Evolutionary conservation across 2,329 filamentous ascomycete species (phyloP).

Genomic region (Aspergillus fumigatus): DNA sequence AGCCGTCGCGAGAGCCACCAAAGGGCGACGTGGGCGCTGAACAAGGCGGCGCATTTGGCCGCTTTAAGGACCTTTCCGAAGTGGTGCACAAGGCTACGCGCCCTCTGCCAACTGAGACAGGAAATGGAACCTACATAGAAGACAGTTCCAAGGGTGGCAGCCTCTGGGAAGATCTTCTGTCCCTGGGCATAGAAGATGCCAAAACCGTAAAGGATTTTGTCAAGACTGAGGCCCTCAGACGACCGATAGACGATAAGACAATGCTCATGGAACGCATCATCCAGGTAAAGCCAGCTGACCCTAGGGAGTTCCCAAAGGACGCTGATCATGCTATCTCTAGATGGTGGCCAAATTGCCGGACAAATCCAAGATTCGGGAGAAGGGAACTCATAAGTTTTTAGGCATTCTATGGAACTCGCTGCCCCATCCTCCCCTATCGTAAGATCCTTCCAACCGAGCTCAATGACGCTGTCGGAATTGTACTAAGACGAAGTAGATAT

Average conservation of each 20-base stretch:
- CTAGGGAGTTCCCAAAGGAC: not conserved
- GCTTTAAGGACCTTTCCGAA: no score
- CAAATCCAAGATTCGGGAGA: conserved; percentile 56
- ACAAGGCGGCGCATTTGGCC: no score
- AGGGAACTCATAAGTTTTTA: conserved; percentile 64
- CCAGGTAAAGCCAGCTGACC: conserved; percentile 33
- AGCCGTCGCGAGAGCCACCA: no score
- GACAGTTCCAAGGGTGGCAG: conserved; percentile 47
- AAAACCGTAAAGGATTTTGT: conserved; percentile 61
- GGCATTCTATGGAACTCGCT: conserved; percentile 66
- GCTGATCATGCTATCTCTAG: conserved; percentile 25
- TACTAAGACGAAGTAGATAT: conserved; percentile 25
- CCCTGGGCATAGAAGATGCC: conserved; percentile 55
- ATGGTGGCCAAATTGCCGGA: conserved; percentile 62
- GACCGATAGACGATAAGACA: conserved; percentile 67
- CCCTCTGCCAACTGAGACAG: conserved; percentile 38
- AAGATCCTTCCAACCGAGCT: conserved; percentile 23
- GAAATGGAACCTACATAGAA: conserved; percentile 57
- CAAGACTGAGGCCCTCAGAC: conserved; percentile 58
- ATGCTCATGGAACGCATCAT: conserved; percentile 73
- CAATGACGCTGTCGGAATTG: conserved; percentile 5
- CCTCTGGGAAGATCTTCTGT: conserved; percentile 54
- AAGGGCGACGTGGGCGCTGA: no score
- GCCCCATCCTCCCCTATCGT: conserved; percentile 67
- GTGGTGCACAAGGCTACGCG: no score